A percentile compares a stretch with the other conserved stretches of the same genome.
phyloP scores from a whole-genome alignment of 768 basidiomycete species.

The Podaxis carcinomalis region DNA sequence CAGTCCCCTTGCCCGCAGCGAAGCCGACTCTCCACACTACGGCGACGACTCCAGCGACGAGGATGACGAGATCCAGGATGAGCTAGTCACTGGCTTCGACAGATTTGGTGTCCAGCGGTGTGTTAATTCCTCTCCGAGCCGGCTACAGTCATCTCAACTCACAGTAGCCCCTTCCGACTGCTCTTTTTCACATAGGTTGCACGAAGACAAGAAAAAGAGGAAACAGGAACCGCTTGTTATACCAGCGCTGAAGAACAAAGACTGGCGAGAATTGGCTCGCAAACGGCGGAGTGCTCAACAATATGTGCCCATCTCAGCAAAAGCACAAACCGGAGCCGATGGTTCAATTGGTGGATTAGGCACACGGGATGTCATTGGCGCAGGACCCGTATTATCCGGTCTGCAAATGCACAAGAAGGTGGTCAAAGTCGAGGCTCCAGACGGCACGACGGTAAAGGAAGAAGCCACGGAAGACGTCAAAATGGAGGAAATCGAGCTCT shows the following conservation, averaged over 20 bases:
- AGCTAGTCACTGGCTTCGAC: constrained; percentile 70
- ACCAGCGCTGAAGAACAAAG: constrained; percentile 78
- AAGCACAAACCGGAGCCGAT: constrained; percentile 53
- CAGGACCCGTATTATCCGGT: constrained; percentile 67
- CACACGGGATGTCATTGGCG: constrained; percentile 70
- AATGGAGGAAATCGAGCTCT: constrained; percentile 41
- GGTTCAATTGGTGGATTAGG: constrained; percentile 78
- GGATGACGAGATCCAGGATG: constrained; percentile 52
- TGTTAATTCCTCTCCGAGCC: constrained; percentile 35
- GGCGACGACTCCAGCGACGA: constrained; percentile 54
- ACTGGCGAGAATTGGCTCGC: constrained; percentile 83
- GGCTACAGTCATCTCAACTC: constrained; percentile 62
- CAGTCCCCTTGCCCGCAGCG: constrained; percentile 53
- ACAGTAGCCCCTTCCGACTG: constrained; percentile 45
- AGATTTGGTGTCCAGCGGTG: constrained; percentile 82
- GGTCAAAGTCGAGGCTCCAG: constrained; percentile 24
- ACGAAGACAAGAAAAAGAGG: constrained; percentile 39
- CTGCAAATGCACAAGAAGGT: constrained; percentile 47
- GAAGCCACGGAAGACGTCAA: constrained; percentile 23
- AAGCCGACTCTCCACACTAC: constrained; percentile 15
- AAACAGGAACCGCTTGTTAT: constrained; percentile 74
- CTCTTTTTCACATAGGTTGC: constrained; percentile 30
- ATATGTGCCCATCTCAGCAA: constrained; percentile 64
- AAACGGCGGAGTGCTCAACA: constrained; percentile 51
- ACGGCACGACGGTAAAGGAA: constrained; percentile 15